Evolutionary conservation across 345 rosid genomes (phyloP).

Genomic region (Anastatica hierochuntica): DNA sequence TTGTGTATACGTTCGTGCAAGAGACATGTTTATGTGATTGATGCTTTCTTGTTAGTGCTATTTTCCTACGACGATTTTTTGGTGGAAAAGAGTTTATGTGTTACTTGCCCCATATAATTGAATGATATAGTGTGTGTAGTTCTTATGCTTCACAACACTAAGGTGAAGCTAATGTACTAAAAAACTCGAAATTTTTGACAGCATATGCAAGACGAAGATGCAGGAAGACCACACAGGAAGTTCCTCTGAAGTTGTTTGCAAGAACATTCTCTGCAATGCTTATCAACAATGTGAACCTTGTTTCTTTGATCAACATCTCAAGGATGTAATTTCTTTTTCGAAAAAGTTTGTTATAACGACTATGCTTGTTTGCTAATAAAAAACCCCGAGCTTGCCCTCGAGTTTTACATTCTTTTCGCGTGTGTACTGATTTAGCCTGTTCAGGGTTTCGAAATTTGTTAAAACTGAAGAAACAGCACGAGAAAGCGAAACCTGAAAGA

Average conservation of each 20-base stretch:
- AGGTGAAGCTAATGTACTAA: neutral
- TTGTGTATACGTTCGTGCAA: neutral
- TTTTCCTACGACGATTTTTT: no score
- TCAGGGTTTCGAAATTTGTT: no score
- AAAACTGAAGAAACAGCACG: no score
- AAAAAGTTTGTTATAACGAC: slow-evolving; percentile 11
- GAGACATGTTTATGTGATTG: neutral
- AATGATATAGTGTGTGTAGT: neutral
- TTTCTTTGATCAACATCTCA: neutral
- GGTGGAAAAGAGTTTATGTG: no score
- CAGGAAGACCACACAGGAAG: slow-evolving; percentile 76
- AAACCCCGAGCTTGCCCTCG: no score
- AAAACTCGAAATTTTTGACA: slow-evolving; percentile 21
- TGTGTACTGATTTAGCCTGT: no score
- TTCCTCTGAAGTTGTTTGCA: slow-evolving; percentile 40
- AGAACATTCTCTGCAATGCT: neutral
- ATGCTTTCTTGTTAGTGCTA: slow-evolving; percentile 1
- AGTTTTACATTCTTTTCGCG: no score
- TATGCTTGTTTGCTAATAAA: neutral
- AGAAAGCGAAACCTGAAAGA: no score
- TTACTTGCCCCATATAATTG: neutral
- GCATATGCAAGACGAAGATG: slow-evolving; percentile 94
- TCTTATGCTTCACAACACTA: neutral
- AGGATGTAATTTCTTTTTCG: slow-evolving; percentile 1
- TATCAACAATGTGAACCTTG: slow-evolving; percentile 4